Evolutionary conservation across 192 early-diverging fungal species (phyloP).

Genomic region (Backusella liffmaniae): DNA sequence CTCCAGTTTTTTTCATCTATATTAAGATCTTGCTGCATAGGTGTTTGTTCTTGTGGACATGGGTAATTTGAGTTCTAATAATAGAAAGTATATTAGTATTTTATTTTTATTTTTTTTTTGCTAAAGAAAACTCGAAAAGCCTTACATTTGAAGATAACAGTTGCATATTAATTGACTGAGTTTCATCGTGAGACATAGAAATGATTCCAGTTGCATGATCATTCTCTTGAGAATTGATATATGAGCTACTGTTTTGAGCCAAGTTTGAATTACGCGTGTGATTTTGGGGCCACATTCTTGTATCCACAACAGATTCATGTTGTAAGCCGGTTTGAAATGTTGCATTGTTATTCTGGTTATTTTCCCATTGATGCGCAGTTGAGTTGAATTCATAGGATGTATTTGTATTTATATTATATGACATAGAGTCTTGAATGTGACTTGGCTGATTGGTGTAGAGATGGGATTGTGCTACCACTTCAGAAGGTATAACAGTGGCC

Average conservation of each 20-base stretch:
- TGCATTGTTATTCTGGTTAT: background rate
- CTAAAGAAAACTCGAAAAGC: background rate
- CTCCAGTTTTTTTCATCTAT: background rate
- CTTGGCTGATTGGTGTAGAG: background rate
- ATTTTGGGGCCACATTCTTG: background rate
- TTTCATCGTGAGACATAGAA: background rate
- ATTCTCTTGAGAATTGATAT: background rate
- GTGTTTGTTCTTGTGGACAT: background rate
- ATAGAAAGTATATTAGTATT: background rate
- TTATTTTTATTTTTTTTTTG: background rate
- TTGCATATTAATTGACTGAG: background rate
- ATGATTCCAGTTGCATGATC: background rate
- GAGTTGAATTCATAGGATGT: background rate
- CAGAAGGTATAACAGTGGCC: background rate
- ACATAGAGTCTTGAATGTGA: conserved; percentile 4
- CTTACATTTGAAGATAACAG: background rate
- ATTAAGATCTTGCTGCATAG: background rate
- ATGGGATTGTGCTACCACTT: conserved; percentile 2
- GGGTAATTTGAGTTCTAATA: background rate
- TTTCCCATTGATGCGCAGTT: conserved; percentile 6
- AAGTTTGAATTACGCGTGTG: background rate
- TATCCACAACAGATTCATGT: background rate
- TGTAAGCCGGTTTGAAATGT: background rate
- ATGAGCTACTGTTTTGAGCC: background rate
- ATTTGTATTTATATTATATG: background rate